Evolutionary conservation across 2,329 filamentous ascomycete species (phyloP).

Genomic region (Fusarium dimerum): DNA sequence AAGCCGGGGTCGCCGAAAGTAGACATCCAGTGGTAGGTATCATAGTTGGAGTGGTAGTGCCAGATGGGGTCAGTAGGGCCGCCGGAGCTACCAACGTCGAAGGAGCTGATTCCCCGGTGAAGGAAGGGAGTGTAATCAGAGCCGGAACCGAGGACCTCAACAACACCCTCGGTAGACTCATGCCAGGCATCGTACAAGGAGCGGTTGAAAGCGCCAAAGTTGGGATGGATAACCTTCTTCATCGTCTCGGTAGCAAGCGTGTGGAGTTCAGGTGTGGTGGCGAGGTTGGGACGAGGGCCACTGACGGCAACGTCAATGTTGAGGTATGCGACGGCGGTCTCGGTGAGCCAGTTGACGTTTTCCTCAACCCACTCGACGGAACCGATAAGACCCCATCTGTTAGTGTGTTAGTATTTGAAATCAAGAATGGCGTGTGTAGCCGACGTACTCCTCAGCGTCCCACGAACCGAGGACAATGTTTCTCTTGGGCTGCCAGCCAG

Average conservation of each 20-base stretch:
- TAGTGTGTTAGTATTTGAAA: constrained; percentile 71
- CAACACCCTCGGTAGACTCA: constrained; percentile 32
- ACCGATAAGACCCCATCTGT: constrained; percentile 79
- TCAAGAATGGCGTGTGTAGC: constrained; percentile 72
- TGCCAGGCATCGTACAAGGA: constrained; percentile 45
- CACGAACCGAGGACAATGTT: constrained; percentile 71
- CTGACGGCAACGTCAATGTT: constrained; percentile 73
- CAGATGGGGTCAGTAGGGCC: constrained; percentile 57
- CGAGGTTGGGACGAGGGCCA: constrained; percentile 58
- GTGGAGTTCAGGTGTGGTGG: constrained; percentile 68
- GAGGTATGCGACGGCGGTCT: constrained; percentile 72
- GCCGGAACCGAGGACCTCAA: constrained; percentile 63
- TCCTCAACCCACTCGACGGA: constrained; percentile 89
- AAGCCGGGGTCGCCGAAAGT: constrained; percentile 70
- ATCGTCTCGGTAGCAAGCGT: constrained; percentile 64
- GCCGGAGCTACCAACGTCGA: constrained; percentile 57
- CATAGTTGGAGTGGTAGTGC: constrained; percentile 84
- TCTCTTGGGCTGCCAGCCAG: constrained; percentile 78
- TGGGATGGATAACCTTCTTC: constrained; percentile 56
- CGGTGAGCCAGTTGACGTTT: constrained; percentile 72
- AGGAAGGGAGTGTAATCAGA: constrained; percentile 70
- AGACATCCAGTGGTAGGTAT: constrained; percentile 83
- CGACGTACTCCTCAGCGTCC: constrained; percentile 67
- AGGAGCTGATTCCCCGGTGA: constrained; percentile 48
- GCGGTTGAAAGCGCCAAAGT: constrained; percentile 54